Evolutionary conservation across 2,329 filamentous ascomycete species (phyloP).

Genomic region (Pseudopithomyces chartarum): DNA sequence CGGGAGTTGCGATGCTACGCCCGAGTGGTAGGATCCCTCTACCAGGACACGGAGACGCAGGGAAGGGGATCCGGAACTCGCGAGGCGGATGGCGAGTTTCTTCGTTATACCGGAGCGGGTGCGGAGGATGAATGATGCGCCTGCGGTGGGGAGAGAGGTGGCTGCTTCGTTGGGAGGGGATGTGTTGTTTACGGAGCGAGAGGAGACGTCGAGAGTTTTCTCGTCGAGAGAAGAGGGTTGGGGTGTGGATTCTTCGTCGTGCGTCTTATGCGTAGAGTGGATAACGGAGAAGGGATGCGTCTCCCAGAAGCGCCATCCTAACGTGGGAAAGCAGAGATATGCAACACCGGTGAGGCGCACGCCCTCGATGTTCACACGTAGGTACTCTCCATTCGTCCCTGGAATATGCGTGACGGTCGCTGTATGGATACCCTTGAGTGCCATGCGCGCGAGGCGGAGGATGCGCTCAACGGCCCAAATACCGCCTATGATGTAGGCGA

Average conservation of each 20-base stretch:
- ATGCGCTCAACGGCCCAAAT: slow-evolving; percentile 56
- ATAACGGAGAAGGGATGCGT: slow-evolving; percentile 60
- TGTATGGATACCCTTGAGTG: slow-evolving; percentile 41
- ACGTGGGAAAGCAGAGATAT: slow-evolving; percentile 57
- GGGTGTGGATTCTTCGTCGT: not conserved
- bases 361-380: slow-evolving; percentile 48
- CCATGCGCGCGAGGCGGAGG: slow-evolving; percentile 46
- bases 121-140: not conserved
- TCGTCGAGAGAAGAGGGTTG: too few species aligned
- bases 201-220: not conserved
- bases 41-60: slow-evolving; percentile 31
- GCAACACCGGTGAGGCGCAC: slow-evolving; percentile 34
- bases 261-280: not conserved
- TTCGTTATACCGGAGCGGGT: not conserved
- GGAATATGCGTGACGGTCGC: slow-evolving; percentile 42
- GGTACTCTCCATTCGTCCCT: slow-evolving; percentile 11
- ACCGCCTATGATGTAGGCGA: slow-evolving; percentile 48
- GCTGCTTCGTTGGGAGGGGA: too few species aligned
- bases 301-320: slow-evolving; percentile 51
- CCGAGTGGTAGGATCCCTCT: not conserved
- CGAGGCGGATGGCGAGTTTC: not conserved
- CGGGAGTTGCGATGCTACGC: slow-evolving; percentile 31
- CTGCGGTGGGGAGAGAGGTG: too few species aligned
- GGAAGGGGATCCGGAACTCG: not conserved
- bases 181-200: not conserved